These are phyloP conservation scores for Agrostemma githago DNA, from an alignment of 148 eudicot genomes.

Conservation along the genomic window DNA sequence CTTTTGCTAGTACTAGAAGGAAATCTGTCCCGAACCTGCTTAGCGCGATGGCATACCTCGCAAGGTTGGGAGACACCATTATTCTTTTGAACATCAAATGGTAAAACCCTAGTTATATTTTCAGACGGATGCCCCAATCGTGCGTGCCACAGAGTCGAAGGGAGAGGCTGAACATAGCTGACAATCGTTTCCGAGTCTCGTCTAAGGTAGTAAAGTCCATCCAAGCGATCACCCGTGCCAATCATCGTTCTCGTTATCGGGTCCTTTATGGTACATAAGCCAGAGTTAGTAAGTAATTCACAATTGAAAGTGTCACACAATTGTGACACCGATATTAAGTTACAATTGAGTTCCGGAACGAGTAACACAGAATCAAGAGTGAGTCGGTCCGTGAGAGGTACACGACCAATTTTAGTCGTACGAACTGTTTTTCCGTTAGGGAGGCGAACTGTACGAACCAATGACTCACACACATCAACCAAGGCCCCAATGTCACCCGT, in stretches of 20 bases:
- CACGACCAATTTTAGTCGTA: too few species aligned
- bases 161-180: too few species aligned
- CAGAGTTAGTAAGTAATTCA: background rate
- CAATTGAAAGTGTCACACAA: background rate
- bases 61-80: background rate
- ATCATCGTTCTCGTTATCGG: background rate
- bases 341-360: background rate
- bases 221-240: background rate
- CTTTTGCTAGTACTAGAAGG: background rate
- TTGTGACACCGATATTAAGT: background rate
- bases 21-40: background rate
- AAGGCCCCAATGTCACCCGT: too few species aligned
- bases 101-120: background rate
- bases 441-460: too few species aligned
- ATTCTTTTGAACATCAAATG: background rate
- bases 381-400: too few species aligned
- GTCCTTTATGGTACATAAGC: background rate
- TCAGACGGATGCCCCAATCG: constrained; percentile 7
- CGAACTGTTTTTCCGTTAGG: too few species aligned
- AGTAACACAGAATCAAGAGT: background rate
- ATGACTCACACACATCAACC: too few species aligned
- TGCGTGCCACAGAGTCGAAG: background rate
- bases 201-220: constrained; percentile 1
- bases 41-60: background rate
- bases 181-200: background rate